phyloP scores from a whole-genome alignment of 1,284 basidiomycete genomes.

The Anthracocystis panici-leucophaei region DNA sequence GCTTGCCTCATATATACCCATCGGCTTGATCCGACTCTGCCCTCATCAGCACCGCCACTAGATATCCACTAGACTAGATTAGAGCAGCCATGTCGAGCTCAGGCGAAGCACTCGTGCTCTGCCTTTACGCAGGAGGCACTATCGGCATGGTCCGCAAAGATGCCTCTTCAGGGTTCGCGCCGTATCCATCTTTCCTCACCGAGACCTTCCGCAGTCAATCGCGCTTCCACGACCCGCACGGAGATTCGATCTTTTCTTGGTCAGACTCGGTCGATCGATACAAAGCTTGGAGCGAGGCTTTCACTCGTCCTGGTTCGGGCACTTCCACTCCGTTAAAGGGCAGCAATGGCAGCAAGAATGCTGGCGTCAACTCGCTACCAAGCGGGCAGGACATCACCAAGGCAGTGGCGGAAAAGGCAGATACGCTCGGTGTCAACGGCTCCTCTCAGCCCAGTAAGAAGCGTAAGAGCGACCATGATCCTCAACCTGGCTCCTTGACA shows the following conservation, averaged over 20 bases:
- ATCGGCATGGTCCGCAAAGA: constrained; percentile 73
- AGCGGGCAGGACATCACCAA: constrained; percentile 17
- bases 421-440: constrained; percentile 17
- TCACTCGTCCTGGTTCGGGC: constrained; percentile 52
- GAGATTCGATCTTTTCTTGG: constrained; percentile 64
- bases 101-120: constrained; percentile 75
- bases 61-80: not conserved
- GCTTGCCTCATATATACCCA: constrained; percentile 1
- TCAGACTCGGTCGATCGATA: constrained; percentile 63
- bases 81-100: constrained; percentile 32
- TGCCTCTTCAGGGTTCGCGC: constrained; percentile 77
- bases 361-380: not conserved
- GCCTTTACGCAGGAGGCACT: constrained; percentile 86
- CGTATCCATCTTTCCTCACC: constrained; percentile 84
- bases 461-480: constrained; percentile 24
- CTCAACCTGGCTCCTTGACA: constrained; percentile 11
- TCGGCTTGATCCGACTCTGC: not conserved
- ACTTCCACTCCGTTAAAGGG: constrained; percentile 39
- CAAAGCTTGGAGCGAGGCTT: constrained; percentile 62
- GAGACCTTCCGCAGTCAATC: constrained; percentile 82
- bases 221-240: constrained; percentile 82
- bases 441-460: constrained; percentile 18
- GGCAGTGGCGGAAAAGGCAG: constrained; percentile 24
- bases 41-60: not conserved
- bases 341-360: constrained; percentile 1